These are phyloP conservation scores for Nakazawaea populi DNA, from an alignment of 805 yeast genomes.

Conservation along the genomic window DNA sequence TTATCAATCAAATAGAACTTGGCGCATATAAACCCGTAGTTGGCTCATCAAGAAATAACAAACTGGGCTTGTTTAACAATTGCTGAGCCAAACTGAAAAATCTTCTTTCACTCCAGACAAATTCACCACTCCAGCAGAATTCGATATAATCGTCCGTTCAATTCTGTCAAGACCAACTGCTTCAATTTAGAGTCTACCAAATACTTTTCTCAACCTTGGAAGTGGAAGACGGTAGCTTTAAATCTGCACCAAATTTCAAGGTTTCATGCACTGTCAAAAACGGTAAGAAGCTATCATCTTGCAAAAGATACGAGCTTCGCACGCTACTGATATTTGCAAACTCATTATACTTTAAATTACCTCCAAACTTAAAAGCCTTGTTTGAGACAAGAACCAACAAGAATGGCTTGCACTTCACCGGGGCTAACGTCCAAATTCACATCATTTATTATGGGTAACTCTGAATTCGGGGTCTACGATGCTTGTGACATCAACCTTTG, in stretches of 20 bases:
- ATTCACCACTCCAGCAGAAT: constrained; percentile 37
- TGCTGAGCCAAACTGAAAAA: constrained; percentile 67
- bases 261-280: constrained; percentile 64
- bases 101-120: constrained; percentile 76
- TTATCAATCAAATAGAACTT: constrained; percentile 53
- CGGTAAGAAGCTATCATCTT: constrained; percentile 60
- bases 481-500: background rate
- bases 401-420: constrained; percentile 60
- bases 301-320: constrained; percentile 51
- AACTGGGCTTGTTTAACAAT: constrained; percentile 58
- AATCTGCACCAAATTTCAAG: constrained; percentile 54
- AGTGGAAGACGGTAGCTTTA: constrained; percentile 42
- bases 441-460: constrained; percentile 29
- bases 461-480: background rate
- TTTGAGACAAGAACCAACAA: constrained; percentile 59
- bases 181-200: constrained; percentile 43
- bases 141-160: constrained; percentile 43
- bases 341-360: constrained; percentile 30
- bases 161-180: constrained; percentile 51
- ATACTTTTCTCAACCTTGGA: constrained; percentile 31
- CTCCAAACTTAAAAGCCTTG: constrained; percentile 34
- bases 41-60: constrained; percentile 60
- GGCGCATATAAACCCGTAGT: constrained; percentile 42
- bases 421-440: constrained; percentile 46
- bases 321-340: constrained; percentile 18